phyloP scores from a whole-genome alignment of 805 yeast genomes.

The Metschnikowia sp. region DNA sequence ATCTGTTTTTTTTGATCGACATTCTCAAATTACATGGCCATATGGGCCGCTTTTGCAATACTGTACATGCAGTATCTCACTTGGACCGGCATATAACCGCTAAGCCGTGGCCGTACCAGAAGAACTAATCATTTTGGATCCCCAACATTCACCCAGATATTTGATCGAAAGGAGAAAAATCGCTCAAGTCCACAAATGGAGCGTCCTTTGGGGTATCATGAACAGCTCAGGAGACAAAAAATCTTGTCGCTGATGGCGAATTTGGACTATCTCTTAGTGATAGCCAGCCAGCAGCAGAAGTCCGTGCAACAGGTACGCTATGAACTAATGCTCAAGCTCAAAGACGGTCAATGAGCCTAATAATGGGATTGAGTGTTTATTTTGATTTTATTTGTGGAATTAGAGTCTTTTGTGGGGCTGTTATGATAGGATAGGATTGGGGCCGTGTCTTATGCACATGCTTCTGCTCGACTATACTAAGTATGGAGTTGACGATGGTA shows the following conservation, averaged over 20 bases:
- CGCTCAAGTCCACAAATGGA: conserved; percentile 6
- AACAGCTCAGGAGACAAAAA: conserved; percentile 26
- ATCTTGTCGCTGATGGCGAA: conserved; percentile 40
- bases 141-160: too few species aligned
- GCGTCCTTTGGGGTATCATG: conserved; percentile 16
- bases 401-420: not conserved
- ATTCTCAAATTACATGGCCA: too few species aligned
- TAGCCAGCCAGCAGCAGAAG: conserved; percentile 41
- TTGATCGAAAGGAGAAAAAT: not conserved
- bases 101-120: too few species aligned
- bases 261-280: conserved; percentile 33
- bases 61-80: not conserved
- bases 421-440: too few species aligned
- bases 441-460: too few species aligned
- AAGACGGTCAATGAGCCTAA: not conserved
- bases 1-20: too few species aligned
- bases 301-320: conserved; percentile 42
- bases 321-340: conserved; percentile 31
- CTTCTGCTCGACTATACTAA: too few species aligned
- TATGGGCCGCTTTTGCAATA: too few species aligned
- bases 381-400: not conserved
- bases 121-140: too few species aligned
- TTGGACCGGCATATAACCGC: not conserved
- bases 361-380: not conserved
- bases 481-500: too few species aligned